Evolutionary conservation across 331 rosid genomes (phyloP).

Genomic region (Rosa hybrid): DNA sequence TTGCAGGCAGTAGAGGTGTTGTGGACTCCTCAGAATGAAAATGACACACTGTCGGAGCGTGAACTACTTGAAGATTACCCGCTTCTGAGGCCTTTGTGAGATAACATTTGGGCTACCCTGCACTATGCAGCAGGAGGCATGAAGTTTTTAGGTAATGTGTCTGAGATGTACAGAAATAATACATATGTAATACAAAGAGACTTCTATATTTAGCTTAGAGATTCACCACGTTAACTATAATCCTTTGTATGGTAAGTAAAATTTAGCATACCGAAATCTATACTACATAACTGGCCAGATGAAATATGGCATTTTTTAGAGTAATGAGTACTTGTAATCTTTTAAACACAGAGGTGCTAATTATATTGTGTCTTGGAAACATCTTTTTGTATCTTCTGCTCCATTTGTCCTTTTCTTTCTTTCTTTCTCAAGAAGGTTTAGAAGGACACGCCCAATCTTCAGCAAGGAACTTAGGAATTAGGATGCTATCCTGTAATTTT

Average conservation of each 20-base stretch:
- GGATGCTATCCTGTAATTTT: too few relatives aligned
- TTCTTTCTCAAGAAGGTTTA: too few relatives aligned
- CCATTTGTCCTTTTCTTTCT: neutral
- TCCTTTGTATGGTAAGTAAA: neutral
- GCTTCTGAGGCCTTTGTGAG: constrained; percentile 84
- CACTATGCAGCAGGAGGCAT: constrained; percentile 22
- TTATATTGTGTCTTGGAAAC: neutral
- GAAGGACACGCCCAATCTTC: neutral
- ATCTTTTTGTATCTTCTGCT: neutral
- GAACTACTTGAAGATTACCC: constrained; percentile 98
- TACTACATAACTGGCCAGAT: neutral
- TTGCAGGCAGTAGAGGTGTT: constrained; percentile 96
- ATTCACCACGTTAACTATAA: neutral
- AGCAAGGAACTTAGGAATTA: neutral
- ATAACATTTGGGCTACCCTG: constrained; percentile 3
- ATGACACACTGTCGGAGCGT: constrained; percentile 86
- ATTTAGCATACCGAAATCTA: neutral
- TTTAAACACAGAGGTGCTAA: neutral
- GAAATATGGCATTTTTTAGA: neutral
- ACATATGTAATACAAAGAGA: constrained; percentile 1
- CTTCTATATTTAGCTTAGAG: constrained; percentile 10
- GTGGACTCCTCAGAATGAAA: constrained; percentile 99
- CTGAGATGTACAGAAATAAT: constrained; percentile 28
- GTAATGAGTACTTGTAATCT: neutral
- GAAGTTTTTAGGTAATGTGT: constrained; percentile 26